Conservation (phyloP, 805 yeast genomes). For the Kazachstania psychrophila region DNA sequence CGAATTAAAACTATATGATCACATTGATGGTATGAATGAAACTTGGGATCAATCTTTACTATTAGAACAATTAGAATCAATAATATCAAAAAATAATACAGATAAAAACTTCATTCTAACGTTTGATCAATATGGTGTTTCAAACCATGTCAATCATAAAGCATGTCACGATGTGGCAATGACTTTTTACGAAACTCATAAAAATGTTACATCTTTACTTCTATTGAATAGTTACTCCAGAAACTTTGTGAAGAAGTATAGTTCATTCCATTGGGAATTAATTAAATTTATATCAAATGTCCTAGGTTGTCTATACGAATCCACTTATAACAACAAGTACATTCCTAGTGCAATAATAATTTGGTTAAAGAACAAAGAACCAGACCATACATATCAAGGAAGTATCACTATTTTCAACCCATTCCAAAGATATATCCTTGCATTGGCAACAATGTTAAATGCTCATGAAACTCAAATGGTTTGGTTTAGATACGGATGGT, state of each 20-base stretch:
- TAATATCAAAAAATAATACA: constrained; percentile 1
- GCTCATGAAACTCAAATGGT: constrained; percentile 88
- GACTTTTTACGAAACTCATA: constrained; percentile 5
- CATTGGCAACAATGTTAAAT: constrained; percentile 63
- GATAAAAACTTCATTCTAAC: constrained; percentile 41
- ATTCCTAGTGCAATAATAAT: no score
- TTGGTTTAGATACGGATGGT: constrained; percentile 92
- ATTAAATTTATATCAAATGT: neutral
- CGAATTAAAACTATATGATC: constrained; percentile 27
- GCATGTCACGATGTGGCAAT: constrained; percentile 47
- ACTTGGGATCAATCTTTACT: constrained; percentile 47
- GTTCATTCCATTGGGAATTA: constrained; percentile 15
- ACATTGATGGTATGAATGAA: constrained; percentile 59
- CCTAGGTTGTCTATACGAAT: no score
- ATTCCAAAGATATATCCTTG: constrained; percentile 26
- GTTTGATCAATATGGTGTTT: constrained; percentile 76
- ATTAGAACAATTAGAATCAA: constrained; percentile 5
- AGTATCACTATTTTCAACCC: constrained; percentile 25
- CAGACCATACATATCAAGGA: no score
- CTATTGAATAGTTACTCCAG: constrained; percentile 4
- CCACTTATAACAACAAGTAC: neutral
- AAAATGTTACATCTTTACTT: neutral
- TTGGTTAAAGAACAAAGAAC: no score
- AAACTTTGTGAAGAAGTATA: constrained; percentile 18
- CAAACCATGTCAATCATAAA: constrained; percentile 80